phyloP scores from a whole-genome alignment of 257 asterid species.

The Solanum piurae region DNA sequence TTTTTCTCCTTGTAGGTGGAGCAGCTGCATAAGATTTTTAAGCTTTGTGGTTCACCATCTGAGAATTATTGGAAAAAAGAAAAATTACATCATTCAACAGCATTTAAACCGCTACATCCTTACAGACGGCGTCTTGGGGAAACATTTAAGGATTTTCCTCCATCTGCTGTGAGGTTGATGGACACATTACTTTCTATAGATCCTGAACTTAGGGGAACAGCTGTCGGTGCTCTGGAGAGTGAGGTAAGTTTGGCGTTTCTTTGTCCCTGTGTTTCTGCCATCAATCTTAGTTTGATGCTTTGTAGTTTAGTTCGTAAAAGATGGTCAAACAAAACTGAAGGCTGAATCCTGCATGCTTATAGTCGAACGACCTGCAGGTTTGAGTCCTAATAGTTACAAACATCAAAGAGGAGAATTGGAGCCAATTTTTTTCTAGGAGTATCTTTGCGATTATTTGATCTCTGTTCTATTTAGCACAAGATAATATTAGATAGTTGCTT shows the following conservation, averaged over 20 bases:
- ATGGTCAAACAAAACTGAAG: neutral
- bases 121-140: constrained; percentile 62
- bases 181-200: constrained; percentile 75
- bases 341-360: neutral
- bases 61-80: constrained; percentile 77
- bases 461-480: neutral
- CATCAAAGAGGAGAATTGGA: neutral
- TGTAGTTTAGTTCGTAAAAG: neutral
- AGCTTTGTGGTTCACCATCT: constrained; percentile 87
- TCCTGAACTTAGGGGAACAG: constrained; percentile 67
- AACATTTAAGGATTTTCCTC: constrained; percentile 56
- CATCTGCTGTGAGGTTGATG: constrained; percentile 51
- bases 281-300: neutral
- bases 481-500: neutral
- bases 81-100: constrained; percentile 60
- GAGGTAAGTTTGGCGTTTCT: constrained; percentile 30
- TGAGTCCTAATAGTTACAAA: neutral
- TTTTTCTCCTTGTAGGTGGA: constrained; percentile 50
- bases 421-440: neutral
- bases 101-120: constrained; percentile 59
- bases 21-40: constrained; percentile 83
- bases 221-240: constrained; percentile 55
- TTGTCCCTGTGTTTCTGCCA: neutral
- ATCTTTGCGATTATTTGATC: neutral
- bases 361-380: neutral